These are phyloP conservation scores for Suhomyces xylopsoci DNA, from an alignment of 805 yeast species.

Conservation along the genomic window DNA sequence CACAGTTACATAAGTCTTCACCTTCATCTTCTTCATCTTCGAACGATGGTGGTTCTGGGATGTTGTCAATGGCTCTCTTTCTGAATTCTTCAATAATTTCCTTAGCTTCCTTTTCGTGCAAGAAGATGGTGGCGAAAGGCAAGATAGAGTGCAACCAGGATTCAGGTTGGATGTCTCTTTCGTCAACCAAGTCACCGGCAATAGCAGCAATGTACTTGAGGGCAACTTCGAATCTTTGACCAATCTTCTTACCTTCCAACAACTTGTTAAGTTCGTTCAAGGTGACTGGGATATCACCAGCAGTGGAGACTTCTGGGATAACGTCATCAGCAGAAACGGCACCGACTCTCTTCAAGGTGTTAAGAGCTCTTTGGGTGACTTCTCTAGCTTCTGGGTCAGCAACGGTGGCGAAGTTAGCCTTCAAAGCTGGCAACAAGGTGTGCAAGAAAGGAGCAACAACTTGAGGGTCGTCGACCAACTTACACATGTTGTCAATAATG, in stretches of 20 bases:
- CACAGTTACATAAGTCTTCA: conserved; percentile 99
- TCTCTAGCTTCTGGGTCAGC: conserved; percentile 99
- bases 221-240: conserved; percentile 75
- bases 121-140: conserved; percentile 94
- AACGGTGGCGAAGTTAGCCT: conserved; percentile 89
- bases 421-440: conserved; percentile 93
- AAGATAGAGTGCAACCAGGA: conserved; percentile 87
- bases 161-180: conserved; percentile 86
- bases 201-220: conserved; percentile 85
- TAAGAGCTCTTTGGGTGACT: conserved; percentile 94
- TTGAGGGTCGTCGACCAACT: conserved; percentile 99
- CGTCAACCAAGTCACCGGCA: conserved; percentile 99
- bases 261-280: conserved; percentile 74
- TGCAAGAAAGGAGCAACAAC: conserved; percentile 99
- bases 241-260: conserved; percentile 63
- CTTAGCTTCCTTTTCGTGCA: conserved; percentile 90
- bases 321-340: conserved; percentile 84
- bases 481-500: conserved; percentile 99
- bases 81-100: conserved; percentile 91
- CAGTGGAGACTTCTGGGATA: conserved; percentile 96
- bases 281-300: conserved; percentile 94
- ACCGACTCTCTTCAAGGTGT: conserved; percentile 98
- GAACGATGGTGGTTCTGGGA: conserved; percentile 91
- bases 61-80: conserved; percentile 95
- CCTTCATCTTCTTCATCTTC: conserved; percentile 98